Base-by-base conservation (phyloP, 2,329 filamentous ascomycete species). In the Microsporum canis region DNA sequence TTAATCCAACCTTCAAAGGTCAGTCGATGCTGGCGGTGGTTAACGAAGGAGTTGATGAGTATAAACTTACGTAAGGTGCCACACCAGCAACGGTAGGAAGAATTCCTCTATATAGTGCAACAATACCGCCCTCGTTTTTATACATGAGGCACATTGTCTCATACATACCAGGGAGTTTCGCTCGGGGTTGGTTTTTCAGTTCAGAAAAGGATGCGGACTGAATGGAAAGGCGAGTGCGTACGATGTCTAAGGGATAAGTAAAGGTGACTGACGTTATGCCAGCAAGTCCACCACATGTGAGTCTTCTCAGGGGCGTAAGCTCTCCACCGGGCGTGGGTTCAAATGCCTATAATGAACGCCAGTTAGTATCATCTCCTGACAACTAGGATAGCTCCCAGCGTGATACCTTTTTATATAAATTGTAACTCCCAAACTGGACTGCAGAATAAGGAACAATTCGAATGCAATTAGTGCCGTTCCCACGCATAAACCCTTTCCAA, bases 361-460 rank as follows among this genome's bases (percentile, higher is more conserved):
- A n/a, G 34, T 57, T 43, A 57, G 55, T 10, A 29, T 33, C 10
- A 53, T 53, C 49, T 34, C 17, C 27, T 12, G 6, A 2, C 23
- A 51, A 29, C 5, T 1, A 31, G 10, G 23, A 51, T 5, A 7
- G 6, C 6, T 56, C 5, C 43, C 55, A 17, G 33, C 8, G n/a
- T 3, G n/a, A 72, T 78, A 95, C 91, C 77, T 85, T 83, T 76
- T 95, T 96, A 77, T 99, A 99, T 67, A 97, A 85, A 73, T 95
- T 97, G 79, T 97, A 99, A 71, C 91, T 95, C 67, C 92, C 92
- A 75, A 99, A 99, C 71, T 99, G 94, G 45, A 97, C 94, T 8
- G 94, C 94, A 57, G 92, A 97, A 75, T 99, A 99, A 3, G 94
- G 94, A 59, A 99, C 90, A 67, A 99, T 99, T 64, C 94, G 89